Percentiles rank a stretch among this genome's conserved stretches.
phyloP scores from a whole-genome alignment of 2,329 filamentous ascomycete species.

The Phaeosphaeriaceae sp. region DNA sequence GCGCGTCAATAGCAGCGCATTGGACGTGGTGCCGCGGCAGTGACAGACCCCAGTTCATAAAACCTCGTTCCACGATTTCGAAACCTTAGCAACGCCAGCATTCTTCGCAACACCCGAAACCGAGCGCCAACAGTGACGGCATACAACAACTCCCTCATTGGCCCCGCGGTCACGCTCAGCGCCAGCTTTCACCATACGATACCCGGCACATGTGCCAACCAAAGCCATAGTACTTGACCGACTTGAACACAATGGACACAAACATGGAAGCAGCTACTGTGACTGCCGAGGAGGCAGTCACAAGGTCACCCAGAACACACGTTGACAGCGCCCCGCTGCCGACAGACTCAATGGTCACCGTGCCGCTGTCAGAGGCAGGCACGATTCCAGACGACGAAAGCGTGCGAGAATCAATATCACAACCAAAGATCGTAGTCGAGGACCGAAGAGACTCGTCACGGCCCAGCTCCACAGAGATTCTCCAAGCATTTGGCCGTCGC shows the following conservation, averaged over 20 bases:
- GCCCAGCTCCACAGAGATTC: constrained; percentile 43
- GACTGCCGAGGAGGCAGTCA: constrained; percentile 14
- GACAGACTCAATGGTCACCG: constrained; percentile 78
- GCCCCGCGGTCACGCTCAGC: not conserved
- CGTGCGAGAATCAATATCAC: constrained; percentile 15
- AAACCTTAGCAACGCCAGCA: constrained; percentile 31
- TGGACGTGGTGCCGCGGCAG: constrained; percentile 9
- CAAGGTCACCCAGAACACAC: constrained; percentile 35
- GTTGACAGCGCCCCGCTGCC: constrained; percentile 44
- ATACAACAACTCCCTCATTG: constrained; percentile 5
- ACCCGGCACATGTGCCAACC: constrained; percentile 21
- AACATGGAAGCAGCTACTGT: constrained; percentile 12
- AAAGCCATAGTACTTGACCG: constrained; percentile 22
- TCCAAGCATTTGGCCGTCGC: constrained; percentile 39
- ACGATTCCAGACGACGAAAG: constrained; percentile 44
- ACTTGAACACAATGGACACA: constrained; percentile 29
- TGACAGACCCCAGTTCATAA: constrained; percentile 6
- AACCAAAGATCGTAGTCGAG: constrained; percentile 40
- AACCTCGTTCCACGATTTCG: constrained; percentile 19
- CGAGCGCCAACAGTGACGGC: constrained; percentile 8
- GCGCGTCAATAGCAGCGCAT: not conserved
- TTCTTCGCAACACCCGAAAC: constrained; percentile 17
- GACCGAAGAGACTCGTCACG: constrained; percentile 41
- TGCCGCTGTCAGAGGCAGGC: constrained; percentile 72
- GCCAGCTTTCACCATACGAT: not conserved